A percentile compares a stretch with the other conserved stretches of the same genome.
Conservation (phyloP, 2,329 filamentous ascomycete species). For the Dendrostoma leiphaemia region DNA sequence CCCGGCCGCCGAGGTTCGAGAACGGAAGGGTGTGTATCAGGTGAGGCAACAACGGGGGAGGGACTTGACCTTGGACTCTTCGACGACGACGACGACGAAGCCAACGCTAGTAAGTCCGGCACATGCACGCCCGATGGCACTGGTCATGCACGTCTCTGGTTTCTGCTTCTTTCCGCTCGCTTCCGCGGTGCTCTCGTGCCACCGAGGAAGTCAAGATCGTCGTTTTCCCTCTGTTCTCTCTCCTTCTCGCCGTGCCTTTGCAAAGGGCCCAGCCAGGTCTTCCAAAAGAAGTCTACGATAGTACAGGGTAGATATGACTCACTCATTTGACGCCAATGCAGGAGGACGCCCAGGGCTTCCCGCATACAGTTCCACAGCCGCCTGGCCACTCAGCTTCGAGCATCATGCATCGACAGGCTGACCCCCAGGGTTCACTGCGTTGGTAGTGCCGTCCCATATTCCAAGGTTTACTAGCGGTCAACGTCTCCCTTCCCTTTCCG, state of each 20-base stretch:
- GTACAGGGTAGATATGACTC: conserved; percentile 10
- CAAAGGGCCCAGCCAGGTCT: too few relatives aligned
- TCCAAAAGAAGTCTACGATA: too few relatives aligned
- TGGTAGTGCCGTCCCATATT: conserved; percentile 13
- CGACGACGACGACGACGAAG: too few relatives aligned
- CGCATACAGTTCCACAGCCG: conserved; percentile 13
- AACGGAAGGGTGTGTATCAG: conserved; percentile 1
- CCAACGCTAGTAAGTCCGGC: conserved; percentile 13
- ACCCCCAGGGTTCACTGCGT: conserved; percentile 8
- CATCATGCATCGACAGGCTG: not conserved
- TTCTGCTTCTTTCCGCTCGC: too few relatives aligned
- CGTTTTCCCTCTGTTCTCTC: conserved; percentile 6
- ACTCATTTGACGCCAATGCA: conserved; percentile 14
- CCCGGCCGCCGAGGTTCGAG: too few relatives aligned
- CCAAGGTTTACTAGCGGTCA: conserved; percentile 10
- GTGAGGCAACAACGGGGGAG: not conserved
- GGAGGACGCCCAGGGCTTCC: conserved; percentile 9
- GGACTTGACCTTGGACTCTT: not conserved
- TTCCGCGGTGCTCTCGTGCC: too few relatives aligned
- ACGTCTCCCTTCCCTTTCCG: conserved; percentile 8
- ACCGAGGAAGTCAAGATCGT: too few relatives aligned
- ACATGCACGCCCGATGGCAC: conserved; percentile 15
- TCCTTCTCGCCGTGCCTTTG: too few relatives aligned
- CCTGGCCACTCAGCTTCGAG: conserved; percentile 11
- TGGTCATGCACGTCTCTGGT: not conserved